phyloP scores from a whole-genome alignment of 257 asterid species.

The Rhazya stricta region DNA sequence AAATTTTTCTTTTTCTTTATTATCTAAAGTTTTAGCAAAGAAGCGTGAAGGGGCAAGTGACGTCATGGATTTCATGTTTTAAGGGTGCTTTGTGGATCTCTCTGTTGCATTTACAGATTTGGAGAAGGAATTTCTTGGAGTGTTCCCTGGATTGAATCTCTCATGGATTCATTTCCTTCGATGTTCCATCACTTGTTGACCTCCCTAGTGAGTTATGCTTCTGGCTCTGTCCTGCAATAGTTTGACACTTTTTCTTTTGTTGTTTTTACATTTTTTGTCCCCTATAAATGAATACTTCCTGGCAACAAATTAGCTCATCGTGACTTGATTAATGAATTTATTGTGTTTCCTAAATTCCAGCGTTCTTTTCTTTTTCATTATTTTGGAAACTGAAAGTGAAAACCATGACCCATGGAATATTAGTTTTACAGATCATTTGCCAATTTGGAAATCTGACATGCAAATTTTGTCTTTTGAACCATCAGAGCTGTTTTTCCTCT shows the following conservation, averaged over 20 bases:
- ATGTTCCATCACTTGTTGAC: conserved; percentile 68
- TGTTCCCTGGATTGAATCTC: conserved; percentile 63
- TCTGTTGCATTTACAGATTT: conserved; percentile 44
- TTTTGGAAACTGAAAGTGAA: neutral
- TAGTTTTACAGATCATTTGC: neutral
- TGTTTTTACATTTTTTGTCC: conserved; percentile 12
- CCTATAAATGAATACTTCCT: neutral
- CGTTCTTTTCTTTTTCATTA: neutral
- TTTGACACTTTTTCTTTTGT: neutral
- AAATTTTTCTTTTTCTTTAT: neutral
- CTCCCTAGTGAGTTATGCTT: conserved; percentile 66
- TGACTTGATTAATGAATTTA: neutral
- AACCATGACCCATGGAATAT: neutral
- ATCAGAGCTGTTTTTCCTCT: neutral
- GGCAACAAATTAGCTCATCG: no score
- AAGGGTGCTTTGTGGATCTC: neutral
- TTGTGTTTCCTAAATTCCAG: neutral
- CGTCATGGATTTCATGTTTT: neutral
- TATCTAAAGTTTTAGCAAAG: neutral
- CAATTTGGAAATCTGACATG: neutral
- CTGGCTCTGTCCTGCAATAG: conserved; percentile 4
- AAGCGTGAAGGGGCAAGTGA: neutral
- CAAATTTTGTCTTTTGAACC: neutral
- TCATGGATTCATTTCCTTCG: conserved; percentile 80
- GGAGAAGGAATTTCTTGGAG: conserved; percentile 46